These are phyloP conservation scores for Trichomonas gallinae DNA, from an alignment of 208 protist genomes.

Conservation along the genomic window DNA sequence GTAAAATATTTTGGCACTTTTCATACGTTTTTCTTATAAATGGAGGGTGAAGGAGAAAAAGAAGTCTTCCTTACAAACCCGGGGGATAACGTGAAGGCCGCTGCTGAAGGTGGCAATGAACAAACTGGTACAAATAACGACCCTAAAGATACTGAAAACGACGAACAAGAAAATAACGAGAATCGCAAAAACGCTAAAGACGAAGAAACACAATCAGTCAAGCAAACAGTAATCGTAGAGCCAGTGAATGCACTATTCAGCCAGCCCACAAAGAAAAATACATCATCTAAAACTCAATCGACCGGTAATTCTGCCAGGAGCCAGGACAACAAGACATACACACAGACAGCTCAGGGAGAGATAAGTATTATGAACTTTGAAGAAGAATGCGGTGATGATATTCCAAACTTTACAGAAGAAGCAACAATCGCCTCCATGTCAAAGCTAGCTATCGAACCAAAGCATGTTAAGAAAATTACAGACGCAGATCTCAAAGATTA, in stretches of 20 bases:
- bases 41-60: background rate
- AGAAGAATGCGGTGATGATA: background rate
- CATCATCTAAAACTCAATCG: background rate
- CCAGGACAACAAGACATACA: background rate
- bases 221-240: background rate
- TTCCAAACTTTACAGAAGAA: background rate
- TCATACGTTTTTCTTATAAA: background rate
- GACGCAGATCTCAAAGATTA: background rate
- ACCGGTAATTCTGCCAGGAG: background rate
- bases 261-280: background rate
- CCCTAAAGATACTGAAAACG: background rate
- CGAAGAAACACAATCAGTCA: background rate
- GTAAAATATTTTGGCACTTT: background rate
- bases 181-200: background rate
- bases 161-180: background rate
- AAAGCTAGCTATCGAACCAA: background rate
- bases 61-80: background rate
- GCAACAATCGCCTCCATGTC: background rate
- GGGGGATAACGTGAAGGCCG: background rate
- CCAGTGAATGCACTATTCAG: background rate
- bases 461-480: background rate
- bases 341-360: background rate
- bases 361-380: slow-evolving; percentile 6
- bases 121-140: background rate
- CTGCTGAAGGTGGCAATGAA: background rate